A percentile compares a stretch with the other conserved stretches of the same genome.
Conservation (phyloP, 176 grass and related monocot species). For the Pharus latifolius region DNA sequence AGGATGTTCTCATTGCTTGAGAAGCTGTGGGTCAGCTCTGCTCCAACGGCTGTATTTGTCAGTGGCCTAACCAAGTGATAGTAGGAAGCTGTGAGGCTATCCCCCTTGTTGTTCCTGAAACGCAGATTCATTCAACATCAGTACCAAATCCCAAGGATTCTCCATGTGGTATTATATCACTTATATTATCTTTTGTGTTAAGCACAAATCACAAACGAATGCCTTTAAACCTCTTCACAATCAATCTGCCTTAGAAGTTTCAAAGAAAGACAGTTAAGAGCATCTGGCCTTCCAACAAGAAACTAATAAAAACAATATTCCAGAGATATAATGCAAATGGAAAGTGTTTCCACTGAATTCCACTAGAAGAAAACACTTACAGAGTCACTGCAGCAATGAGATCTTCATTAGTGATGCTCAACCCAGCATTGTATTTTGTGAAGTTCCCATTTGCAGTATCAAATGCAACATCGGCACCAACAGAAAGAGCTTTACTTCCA, state of each 20-base stretch:
- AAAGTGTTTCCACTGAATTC: neutral
- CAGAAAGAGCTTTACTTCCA: conserved; percentile 41
- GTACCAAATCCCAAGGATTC: neutral
- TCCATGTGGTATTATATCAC: too few relatives aligned
- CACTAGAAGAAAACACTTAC: conserved; percentile 37
- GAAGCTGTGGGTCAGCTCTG: conserved; percentile 57
- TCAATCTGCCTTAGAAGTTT: neutral
- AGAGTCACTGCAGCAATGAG: conserved; percentile 41
- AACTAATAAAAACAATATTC: neutral
- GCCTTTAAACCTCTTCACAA: neutral
- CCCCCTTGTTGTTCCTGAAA: conserved; percentile 61
- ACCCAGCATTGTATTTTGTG: conserved; percentile 57
- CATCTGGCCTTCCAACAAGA: neutral
- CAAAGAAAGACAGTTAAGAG: neutral
- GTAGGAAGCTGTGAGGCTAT: conserved; percentile 56
- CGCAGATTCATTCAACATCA: neutral
- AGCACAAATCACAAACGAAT: neutral
- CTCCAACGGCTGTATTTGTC: conserved; percentile 49
- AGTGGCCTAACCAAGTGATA: conserved; percentile 45
- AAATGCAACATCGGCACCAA: conserved; percentile 60
- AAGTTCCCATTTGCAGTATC: conserved; percentile 61
- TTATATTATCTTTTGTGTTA: too few relatives aligned
- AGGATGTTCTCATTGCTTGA: conserved; percentile 54
- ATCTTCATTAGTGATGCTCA: conserved; percentile 43
- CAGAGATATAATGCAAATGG: too few relatives aligned